A percentile compares a stretch with the other conserved stretches of the same genome.
Conservation (phyloP, 306 rosid genomes). For the Medicago ruthenica region DNA sequence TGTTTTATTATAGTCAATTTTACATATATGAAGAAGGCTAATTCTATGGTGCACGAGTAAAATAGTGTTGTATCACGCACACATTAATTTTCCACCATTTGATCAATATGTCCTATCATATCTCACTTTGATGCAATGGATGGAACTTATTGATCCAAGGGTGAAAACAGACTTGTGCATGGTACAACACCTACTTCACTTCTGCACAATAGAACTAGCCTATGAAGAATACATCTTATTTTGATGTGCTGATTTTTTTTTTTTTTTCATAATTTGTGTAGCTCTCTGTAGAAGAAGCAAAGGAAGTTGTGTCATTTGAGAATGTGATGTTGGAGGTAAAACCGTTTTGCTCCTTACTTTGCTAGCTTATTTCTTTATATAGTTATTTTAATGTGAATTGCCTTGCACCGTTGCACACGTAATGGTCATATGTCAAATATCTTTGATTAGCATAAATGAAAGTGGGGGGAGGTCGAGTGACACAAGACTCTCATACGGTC, state of each 20-base stretch:
- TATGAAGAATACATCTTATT: conserved; percentile 6
- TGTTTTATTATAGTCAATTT: conserved; percentile 33
- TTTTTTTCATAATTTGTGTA: conserved; percentile 39
- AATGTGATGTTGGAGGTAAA: conserved; percentile 72
- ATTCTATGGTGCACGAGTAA: too few relatives aligned
- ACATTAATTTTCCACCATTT: too few relatives aligned
- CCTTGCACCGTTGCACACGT: neutral
- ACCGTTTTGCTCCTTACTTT: conserved; percentile 21
- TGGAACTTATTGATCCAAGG: too few relatives aligned
- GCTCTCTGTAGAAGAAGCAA: conserved; percentile 84
- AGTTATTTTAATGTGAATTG: conserved; percentile 39
- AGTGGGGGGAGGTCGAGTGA: conserved; percentile 21
- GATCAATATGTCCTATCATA: too few relatives aligned
- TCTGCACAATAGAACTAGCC: too few relatives aligned
- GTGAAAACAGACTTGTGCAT: too few relatives aligned
- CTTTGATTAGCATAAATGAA: conserved; percentile 32
- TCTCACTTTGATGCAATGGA: too few relatives aligned
- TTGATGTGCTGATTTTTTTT: conserved; percentile 43
- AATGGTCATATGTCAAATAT: conserved; percentile 34
- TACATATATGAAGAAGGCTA: conserved; percentile 16
- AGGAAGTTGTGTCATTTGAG: conserved; percentile 74
- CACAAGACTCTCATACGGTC: neutral
- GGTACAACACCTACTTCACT: too few relatives aligned
- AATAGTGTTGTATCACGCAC: too few relatives aligned
- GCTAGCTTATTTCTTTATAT: conserved; percentile 29